phyloP scores from a whole-genome alignment of 371 early-diverging fungal genomes.

The Mucor sp. region DNA sequence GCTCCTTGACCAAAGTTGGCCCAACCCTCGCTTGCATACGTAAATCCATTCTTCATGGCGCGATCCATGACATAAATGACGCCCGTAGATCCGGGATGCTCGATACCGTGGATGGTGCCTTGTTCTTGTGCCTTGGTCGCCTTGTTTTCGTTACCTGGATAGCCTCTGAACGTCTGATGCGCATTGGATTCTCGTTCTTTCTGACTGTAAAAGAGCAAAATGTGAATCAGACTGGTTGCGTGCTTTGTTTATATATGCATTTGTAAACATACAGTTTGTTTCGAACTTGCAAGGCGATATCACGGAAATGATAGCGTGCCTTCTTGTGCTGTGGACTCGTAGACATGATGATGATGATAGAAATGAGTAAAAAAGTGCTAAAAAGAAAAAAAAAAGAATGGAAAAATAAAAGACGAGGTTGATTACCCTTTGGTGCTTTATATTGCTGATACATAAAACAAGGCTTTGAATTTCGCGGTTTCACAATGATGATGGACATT shows the following conservation, averaged over 20 bases:
- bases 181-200: slow-evolving; percentile 32
- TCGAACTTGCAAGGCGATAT: slow-evolving; percentile 20
- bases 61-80: slow-evolving; percentile 60
- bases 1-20: slow-evolving; percentile 60
- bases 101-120: slow-evolving; percentile 32
- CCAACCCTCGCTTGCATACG: slow-evolving; percentile 35
- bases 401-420: not conserved
- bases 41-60: slow-evolving; percentile 45
- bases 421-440: not conserved
- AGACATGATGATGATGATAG: not conserved
- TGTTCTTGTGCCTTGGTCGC: slow-evolving; percentile 7
- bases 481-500: not conserved
- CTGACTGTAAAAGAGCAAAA: not conserved
- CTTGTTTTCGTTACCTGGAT: slow-evolving; percentile 39
- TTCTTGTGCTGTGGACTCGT: not conserved
- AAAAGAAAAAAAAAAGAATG: not conserved
- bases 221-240: not conserved
- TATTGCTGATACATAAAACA: not conserved
- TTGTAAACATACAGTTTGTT: slow-evolving; percentile 17
- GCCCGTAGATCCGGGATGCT: slow-evolving; percentile 52
- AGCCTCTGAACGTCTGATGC: slow-evolving; percentile 36
- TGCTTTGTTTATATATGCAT: not conserved
- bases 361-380: no score
- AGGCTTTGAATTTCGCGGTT: not conserved
- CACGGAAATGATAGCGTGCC: slow-evolving; percentile 21